Conservation (phyloP, 2,329 filamentous ascomycete genomes). For the Ophiostoma novo-ulmi region DNA sequence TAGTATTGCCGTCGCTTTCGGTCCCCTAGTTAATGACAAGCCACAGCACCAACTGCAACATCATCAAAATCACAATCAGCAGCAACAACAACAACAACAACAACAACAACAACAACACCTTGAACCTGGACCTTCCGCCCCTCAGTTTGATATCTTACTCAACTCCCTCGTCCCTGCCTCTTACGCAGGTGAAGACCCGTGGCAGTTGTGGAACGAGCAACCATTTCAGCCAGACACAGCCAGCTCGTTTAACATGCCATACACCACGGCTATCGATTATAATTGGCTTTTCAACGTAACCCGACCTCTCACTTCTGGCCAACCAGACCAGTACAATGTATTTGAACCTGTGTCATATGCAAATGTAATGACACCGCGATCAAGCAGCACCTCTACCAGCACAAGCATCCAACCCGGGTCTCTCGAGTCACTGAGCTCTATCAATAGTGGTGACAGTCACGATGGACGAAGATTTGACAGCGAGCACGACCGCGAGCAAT, state of each 20-base stretch:
- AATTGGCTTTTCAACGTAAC: conserved; percentile 26
- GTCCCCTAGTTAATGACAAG: background rate
- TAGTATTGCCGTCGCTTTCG: background rate
- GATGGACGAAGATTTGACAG: background rate
- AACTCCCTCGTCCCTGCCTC: background rate
- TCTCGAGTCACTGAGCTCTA: background rate
- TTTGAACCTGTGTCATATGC: background rate
- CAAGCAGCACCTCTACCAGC: conserved; percentile 8
- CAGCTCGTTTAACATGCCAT: conserved; percentile 28
- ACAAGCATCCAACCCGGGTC: conserved; percentile 2
- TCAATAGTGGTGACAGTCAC: background rate
- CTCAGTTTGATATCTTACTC: background rate
- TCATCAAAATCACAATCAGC: background rate
- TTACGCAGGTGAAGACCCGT: background rate
- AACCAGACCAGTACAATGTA: background rate
- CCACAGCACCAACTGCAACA: background rate
- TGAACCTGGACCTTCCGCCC: background rate
- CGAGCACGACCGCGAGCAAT: background rate
- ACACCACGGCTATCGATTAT: conserved; percentile 26
- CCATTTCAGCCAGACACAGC: conserved; percentile 27
- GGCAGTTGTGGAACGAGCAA: conserved; percentile 21
- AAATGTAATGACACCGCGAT: conserved; percentile 5
- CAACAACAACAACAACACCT: background rate
- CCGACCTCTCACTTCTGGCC: background rate
- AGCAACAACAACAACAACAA: background rate